Base-by-base conservation (phyloP, 176 grass and related monocot genomes). In the Raddia distichophylla region DNA sequence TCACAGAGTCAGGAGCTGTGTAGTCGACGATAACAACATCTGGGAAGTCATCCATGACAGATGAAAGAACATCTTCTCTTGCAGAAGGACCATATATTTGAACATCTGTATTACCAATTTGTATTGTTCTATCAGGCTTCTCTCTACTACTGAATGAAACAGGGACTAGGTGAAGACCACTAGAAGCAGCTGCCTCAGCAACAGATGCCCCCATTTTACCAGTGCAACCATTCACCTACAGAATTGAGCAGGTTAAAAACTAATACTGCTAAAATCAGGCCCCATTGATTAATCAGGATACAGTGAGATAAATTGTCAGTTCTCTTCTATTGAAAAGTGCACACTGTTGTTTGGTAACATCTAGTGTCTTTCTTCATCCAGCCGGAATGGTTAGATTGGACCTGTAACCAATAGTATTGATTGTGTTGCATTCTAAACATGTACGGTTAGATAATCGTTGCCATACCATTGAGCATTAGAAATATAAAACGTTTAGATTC, bases 211-310 rank as follows among this genome's bases (percentile, higher is more conserved):
- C 95, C 90, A 91, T 98, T 55, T 98, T 98, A 46, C 96, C 92
- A 69, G 75, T 93, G 84, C 96, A 95, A 44, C 92, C 90, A 88
- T 95, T 98, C 52, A 98, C 96, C 93, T 98, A 84, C 65, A 88
- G 10, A 52, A 73, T 67, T 55, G 51, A 78, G 60, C 15, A 78
- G 79, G 74, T 34, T 6, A 59, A 79, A 80, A 12, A 68, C 10
- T 54, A 34, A 72, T 68, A 69, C 8, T 16, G 45, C 20, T 72
- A 74, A 55, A 15, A 60, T 60, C 2, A 60, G 33, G 61, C 33
- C 5, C 10, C 18, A 27, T 69, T 47, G 50, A 64, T 48, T n/a
- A 40, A 19, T 60, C 14, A 81, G 22, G 16, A 3, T 71, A 63
- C 18, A 4, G 2, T 55, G 7, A 75, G 12, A 74, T 60, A 0